These are phyloP conservation scores for Solanum aculeatissimum DNA, from an alignment of 305 asterid genomes.

Conservation along the genomic window DNA sequence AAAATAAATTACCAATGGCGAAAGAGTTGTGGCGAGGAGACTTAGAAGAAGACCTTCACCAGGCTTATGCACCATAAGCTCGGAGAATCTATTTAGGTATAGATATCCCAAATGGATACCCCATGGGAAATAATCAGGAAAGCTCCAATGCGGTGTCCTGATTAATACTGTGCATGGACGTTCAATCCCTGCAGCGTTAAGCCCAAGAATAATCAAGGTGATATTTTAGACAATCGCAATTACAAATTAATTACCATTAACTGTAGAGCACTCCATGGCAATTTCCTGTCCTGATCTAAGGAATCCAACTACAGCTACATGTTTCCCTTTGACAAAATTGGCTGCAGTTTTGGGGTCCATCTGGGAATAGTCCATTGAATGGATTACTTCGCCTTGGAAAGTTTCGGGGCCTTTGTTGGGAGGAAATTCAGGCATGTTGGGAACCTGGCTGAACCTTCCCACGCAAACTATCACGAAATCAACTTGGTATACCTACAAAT, in stretches of 20 bases:
- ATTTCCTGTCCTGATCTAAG: constrained; percentile 38
- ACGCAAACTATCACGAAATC: constrained; percentile 26
- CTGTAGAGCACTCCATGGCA: constrained; percentile 27
- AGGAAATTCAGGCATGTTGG: constrained; percentile 31
- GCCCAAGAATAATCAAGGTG: not conserved
- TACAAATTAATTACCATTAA: constrained; percentile 10
- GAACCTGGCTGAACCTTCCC: constrained; percentile 27
- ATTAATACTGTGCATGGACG: constrained; percentile 29
- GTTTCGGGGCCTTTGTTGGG: constrained; percentile 24
- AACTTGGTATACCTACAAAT: not conserved
- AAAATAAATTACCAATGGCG: constrained; percentile 24
- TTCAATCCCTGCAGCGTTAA: constrained; percentile 12
- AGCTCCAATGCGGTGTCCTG: constrained; percentile 32
- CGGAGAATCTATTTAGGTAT: constrained; percentile 27
- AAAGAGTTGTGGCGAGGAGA: constrained; percentile 24
- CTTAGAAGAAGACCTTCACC: constrained; percentile 23
- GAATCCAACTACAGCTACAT: constrained; percentile 29
- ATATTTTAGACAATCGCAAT: not conserved
- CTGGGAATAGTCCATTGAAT: constrained; percentile 34
- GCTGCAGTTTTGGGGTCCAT: constrained; percentile 23
- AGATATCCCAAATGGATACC: constrained; percentile 26
- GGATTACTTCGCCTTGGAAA: constrained; percentile 31
- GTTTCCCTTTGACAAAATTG: constrained; percentile 21
- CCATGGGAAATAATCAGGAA: constrained; percentile 40
- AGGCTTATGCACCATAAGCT: constrained; percentile 40